phyloP scores from a whole-genome alignment of 2,329 filamentous ascomycete genomes.

The Microsporum canis region DNA sequence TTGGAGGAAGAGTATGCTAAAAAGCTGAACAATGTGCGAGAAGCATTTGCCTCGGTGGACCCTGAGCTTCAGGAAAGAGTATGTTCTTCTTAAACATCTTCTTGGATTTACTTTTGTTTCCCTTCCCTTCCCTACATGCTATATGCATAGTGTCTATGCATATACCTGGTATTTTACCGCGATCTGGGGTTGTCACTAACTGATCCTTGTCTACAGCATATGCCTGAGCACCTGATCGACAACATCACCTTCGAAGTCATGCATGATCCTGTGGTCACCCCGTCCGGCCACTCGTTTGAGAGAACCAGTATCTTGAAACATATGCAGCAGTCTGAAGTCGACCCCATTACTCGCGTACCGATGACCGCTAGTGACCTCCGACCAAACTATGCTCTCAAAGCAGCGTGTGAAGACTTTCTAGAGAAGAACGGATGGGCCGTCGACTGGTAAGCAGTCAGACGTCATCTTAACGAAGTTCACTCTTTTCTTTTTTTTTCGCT shows the following conservation, averaged over 20 bases:
- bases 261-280: slow-evolving; percentile 44
- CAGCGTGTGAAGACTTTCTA: slow-evolving; percentile 76
- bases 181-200: background rate
- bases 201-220: slow-evolving; percentile 23
- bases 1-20: slow-evolving; percentile 41
- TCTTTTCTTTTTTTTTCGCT: background rate
- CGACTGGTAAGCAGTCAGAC: slow-evolving; percentile 53
- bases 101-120: background rate
- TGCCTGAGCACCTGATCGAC: slow-evolving; percentile 40
- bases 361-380: slow-evolving; percentile 58
- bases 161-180: background rate
- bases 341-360: slow-evolving; percentile 73
- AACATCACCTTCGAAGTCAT: slow-evolving; percentile 41
- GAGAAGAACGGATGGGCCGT: slow-evolving; percentile 83
- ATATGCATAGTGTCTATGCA: background rate
- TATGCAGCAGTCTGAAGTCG: slow-evolving; percentile 59
- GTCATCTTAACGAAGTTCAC: background rate
- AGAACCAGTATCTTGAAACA: slow-evolving; percentile 76
- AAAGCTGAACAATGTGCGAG: slow-evolving; percentile 37
- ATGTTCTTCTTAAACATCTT: slow-evolving; percentile 13
- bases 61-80: slow-evolving; percentile 35
- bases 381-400: slow-evolving; percentile 68
- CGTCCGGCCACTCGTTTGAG: slow-evolving; percentile 84
- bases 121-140: background rate
- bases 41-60: slow-evolving; percentile 33